Evolutionary conservation across 2,329 filamentous ascomycete genomes (phyloP).

Genomic region (Monilinia vaccinii-corymbosi): DNA sequence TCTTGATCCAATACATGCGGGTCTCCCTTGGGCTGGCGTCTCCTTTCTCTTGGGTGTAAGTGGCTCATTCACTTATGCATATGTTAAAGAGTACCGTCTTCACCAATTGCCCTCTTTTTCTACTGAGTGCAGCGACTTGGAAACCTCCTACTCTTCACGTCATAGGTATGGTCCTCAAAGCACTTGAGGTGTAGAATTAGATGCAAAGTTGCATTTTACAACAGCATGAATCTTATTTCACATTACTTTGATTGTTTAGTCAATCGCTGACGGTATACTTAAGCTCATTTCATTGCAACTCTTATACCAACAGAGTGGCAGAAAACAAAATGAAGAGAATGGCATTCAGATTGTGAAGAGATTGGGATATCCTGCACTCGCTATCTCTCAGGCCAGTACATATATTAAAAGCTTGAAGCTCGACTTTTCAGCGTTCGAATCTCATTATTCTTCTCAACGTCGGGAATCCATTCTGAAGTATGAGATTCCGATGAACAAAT

Average conservation of each 20-base stretch:
- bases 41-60: background rate
- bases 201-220: too few species aligned
- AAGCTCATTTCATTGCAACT: background rate
- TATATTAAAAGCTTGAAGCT: constrained; percentile 16
- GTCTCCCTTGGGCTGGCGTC: background rate
- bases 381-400: constrained; percentile 20
- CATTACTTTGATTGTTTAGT: too few species aligned
- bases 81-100: too few species aligned
- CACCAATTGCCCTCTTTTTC: background rate
- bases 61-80: too few species aligned
- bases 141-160: too few species aligned
- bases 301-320: background rate
- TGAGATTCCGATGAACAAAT: constrained; percentile 12
- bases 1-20: background rate
- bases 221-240: too few species aligned
- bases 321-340: background rate
- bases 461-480: constrained; percentile 10
- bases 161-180: too few species aligned
- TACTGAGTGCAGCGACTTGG: too few species aligned
- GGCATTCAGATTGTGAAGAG: background rate
- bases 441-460: constrained; percentile 10
- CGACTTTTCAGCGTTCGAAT: constrained; percentile 10
- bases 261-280: too few species aligned
- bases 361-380: constrained; percentile 17
- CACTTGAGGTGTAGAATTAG: too few species aligned